Evolutionary conservation across 352 stramenopile genomes (phyloP).

Genomic region (Peronospora destructor): DNA sequence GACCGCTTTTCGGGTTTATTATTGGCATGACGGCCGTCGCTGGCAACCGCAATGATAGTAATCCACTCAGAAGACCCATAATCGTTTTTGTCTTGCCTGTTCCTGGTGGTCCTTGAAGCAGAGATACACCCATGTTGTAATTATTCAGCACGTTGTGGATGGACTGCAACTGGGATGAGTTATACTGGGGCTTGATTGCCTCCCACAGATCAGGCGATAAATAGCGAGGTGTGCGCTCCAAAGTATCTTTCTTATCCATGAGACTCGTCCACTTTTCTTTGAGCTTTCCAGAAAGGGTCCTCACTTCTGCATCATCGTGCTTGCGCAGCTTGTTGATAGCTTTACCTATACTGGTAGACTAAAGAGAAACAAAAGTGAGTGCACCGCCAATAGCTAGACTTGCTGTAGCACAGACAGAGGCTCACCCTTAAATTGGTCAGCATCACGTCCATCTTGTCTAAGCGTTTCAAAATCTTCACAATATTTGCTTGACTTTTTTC

Average conservation of each 20-base stretch:
- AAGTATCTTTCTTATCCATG: conserved; percentile 56
- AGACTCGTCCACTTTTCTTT: conserved; percentile 80
- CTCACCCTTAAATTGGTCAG: conserved; percentile 73
- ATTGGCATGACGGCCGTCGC: conserved; percentile 38
- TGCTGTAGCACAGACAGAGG: background rate
- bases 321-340: conserved; percentile 82
- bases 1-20: conserved; percentile 13
- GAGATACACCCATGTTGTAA: conserved; percentile 74
- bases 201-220: conserved; percentile 58
- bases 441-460: conserved; percentile 66
- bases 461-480: conserved; percentile 52
- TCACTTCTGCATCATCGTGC: conserved; percentile 51
- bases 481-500: conserved; percentile 34
- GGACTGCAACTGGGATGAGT: conserved; percentile 80
- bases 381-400: background rate
- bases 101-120: conserved; percentile 92
- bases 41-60: conserved; percentile 57
- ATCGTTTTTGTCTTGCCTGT: conserved; percentile 94
- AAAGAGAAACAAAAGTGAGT: conserved; percentile 7
- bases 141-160: conserved; percentile 86
- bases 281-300: conserved; percentile 35
- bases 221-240: conserved; percentile 56
- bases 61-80: conserved; percentile 72
- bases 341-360: conserved; percentile 84
- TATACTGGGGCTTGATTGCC: conserved; percentile 73